phyloP scores from a whole-genome alignment of 2,329 filamentous ascomycete species.

The Fusarium pseudograminearum region DNA sequence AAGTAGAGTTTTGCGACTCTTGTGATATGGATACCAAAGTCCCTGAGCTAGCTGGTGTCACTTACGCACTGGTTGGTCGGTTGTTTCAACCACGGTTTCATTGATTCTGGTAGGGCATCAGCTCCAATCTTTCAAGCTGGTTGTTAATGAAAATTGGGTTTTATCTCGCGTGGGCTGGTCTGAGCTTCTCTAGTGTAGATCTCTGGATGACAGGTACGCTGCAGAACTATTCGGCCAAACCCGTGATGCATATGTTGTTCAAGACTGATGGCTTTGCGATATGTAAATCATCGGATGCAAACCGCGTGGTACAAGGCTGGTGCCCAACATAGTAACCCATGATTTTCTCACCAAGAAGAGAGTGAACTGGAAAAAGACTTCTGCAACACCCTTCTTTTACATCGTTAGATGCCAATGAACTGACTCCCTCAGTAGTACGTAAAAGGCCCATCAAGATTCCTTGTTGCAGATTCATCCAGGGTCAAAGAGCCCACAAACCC shows the following conservation, averaged over 20 bases:
- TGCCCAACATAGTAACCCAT: not conserved
- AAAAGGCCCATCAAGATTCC: constrained; percentile 21
- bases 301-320: too few relatives aligned
- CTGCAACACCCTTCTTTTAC: not conserved
- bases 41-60: constrained; percentile 1
- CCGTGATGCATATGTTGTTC: not conserved
- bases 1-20: constrained; percentile 18
- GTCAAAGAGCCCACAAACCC: constrained; percentile 22
- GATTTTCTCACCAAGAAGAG: not conserved
- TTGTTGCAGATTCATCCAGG: constrained; percentile 29
- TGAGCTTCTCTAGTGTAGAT: constrained; percentile 29
- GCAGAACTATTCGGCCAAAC: constrained; percentile 14
- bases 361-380: not conserved
- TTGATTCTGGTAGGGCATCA: constrained; percentile 4
- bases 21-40: constrained; percentile 11
- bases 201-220: constrained; percentile 26
- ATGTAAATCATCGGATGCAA: not conserved
- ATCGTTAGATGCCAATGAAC: too few relatives aligned
- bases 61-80: constrained; percentile 10
- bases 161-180: constrained; percentile 33
- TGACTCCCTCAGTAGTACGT: constrained; percentile 11
- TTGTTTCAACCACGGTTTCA: constrained; percentile 30
- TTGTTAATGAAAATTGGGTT: constrained; percentile 12
- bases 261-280: constrained; percentile 15
- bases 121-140: constrained; percentile 6